These are phyloP conservation scores for Elymus sibiricus DNA, from an alignment of 176 grass and related monocot genomes.

Conservation along the genomic window DNA sequence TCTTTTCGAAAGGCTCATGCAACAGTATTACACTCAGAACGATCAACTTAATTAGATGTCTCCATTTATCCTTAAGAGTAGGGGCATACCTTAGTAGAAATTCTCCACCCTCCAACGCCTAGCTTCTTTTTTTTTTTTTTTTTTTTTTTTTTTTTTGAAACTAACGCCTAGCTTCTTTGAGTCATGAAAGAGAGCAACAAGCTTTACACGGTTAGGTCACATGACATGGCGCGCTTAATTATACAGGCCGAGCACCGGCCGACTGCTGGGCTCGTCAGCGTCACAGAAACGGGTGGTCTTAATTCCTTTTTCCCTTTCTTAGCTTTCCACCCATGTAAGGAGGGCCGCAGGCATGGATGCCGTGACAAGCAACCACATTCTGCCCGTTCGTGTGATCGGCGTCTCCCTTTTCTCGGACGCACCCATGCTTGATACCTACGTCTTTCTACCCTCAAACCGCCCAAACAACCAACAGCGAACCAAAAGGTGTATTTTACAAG, in stretches of 20 bases:
- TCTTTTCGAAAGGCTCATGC: no score
- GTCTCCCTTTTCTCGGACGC: slow-evolving; percentile 17
- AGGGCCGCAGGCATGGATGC: slow-evolving; percentile 20
- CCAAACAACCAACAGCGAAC: slow-evolving; percentile 28
- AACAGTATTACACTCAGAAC: no score
- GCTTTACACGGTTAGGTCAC: slow-evolving; percentile 41
- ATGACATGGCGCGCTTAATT: slow-evolving; percentile 11
- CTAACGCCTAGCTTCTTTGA: no score
- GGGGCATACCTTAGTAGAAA: no score
- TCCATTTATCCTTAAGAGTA: no score
- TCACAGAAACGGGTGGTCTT: slow-evolving; percentile 39
- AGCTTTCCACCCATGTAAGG: slow-evolving; percentile 19
- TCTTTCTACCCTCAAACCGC: slow-evolving; percentile 3
- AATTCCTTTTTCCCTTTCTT: slow-evolving; percentile 21
- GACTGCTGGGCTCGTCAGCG: slow-evolving; percentile 24
- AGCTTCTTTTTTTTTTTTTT: no score
- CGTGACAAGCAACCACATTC: slow-evolving; percentile 64
- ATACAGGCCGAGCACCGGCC: not conserved
- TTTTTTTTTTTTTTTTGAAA: no score
- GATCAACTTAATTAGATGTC: no score
- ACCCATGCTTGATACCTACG: slow-evolving; percentile 17
- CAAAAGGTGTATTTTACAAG: not conserved
- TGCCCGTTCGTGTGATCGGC: slow-evolving; percentile 38
- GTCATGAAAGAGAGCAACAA: not conserved
- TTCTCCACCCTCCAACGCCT: no score